A percentile compares a stretch with the other conserved stretches of the same genome.
phyloP scores from a whole-genome alignment of 129 eudicot species.

The Logfia minima region DNA sequence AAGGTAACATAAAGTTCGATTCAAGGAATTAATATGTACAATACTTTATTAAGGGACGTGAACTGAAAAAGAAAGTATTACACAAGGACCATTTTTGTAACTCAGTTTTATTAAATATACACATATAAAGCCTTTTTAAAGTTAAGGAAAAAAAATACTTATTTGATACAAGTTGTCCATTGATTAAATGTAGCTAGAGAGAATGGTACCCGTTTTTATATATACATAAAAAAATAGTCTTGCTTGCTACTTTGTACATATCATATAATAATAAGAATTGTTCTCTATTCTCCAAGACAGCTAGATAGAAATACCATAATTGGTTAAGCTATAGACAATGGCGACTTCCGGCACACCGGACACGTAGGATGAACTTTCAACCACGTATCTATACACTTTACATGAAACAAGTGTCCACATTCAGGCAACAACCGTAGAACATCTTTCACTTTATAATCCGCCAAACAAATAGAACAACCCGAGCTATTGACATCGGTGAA shows the following conservation, averaged over 20 bases:
- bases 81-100: too few species aligned
- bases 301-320: not conserved
- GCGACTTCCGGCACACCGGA: slow-evolving; percentile 37
- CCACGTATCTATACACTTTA: slow-evolving; percentile 26
- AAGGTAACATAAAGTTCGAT: too few species aligned
- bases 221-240: not conserved
- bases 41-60: too few species aligned
- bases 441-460: slow-evolving; percentile 16
- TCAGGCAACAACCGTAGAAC: slow-evolving; percentile 25
- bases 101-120: too few species aligned
- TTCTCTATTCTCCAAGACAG: not conserved
- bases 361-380: slow-evolving; percentile 32
- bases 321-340: not conserved
- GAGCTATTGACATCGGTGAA: not conserved
- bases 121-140: not conserved
- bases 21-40: too few species aligned
- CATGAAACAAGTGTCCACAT: slow-evolving; percentile 28
- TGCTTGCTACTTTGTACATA: slow-evolving; percentile 15
- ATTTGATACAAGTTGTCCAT: slow-evolving; percentile 22
- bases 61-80: too few species aligned
- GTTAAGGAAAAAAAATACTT: not conserved
- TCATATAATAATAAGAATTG: not conserved
- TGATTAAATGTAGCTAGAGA: not conserved
- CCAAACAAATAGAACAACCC: slow-evolving; percentile 32
- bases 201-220: not conserved